Base-by-base conservation (phyloP, 768 basidiomycete genomes). In the Macrocybe gigantea region DNA sequence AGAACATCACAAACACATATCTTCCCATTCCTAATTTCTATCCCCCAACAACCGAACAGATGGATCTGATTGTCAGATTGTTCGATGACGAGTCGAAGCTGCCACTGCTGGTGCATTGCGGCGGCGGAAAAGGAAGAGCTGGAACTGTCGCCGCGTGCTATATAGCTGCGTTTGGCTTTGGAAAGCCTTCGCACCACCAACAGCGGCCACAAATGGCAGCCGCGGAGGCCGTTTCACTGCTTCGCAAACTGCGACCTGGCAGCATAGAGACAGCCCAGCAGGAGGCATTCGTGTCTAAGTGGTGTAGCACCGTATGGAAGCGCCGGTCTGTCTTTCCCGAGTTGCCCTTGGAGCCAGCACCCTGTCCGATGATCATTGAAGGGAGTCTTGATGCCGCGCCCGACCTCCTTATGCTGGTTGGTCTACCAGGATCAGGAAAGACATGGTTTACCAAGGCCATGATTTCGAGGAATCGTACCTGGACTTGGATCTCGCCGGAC, bases 61-160 rank as follows among this genome's bases (percentile, higher is more conserved):
- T 82, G 74, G 80, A 81, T 56, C 54, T 79, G 41, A 64, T 81
- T 51, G 65, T 81, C 53, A 59, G 67, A 10, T 56, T 80, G 9
- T 62, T 79, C 29, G 63, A 69, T 5, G 73, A 79, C 47, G 60
- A 64, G 10, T 55, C 58, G 33, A 77, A 78, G 9, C 58, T 73
- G 1, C 79, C 80, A 0, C 53, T 80, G 6, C 62, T 83, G 10
- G 64, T 83, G 2, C 80, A 83, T 51, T 83, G 81, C 54, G 80
- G 78, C 4, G 81, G 79, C 5, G 82, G 81, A 2, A 81, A 80
- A 51, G 81, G 81, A 0, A 71, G 80, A 7, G 79, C 80, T 15
- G 81, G 82, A 11, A 81, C 78, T 1, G 77, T 82, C 0, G 73
- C 76, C 5, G 82, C 80, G 0, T 80, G 80, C 51, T 81, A 79